phyloP scores from a whole-genome alignment of 2,329 filamentous ascomycete species.

The Passalora sequoiae region DNA sequence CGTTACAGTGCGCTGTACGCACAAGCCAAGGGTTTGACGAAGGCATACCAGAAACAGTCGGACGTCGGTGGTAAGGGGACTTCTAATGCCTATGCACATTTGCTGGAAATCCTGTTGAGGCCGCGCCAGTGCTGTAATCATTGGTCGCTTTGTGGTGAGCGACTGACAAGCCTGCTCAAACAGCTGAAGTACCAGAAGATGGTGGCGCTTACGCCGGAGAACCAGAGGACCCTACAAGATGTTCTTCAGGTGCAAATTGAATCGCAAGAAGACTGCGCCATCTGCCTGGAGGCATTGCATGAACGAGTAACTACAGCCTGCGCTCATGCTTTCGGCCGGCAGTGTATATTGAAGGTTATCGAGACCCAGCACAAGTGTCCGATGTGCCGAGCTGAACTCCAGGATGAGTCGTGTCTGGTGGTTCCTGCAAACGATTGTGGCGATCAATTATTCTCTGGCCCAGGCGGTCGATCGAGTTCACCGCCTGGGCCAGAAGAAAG shows the following conservation, averaged over 20 bases:
- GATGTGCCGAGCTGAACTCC: conserved; percentile 69
- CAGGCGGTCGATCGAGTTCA: conserved; percentile 94
- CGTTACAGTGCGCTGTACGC: conserved; percentile 71
- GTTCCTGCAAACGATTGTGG: conserved; percentile 54
- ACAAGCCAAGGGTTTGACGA: conserved; percentile 68
- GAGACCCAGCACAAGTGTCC: conserved; percentile 74
- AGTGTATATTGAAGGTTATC: conserved; percentile 70
- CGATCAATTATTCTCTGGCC: no score
- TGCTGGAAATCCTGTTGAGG: conserved; percentile 76
- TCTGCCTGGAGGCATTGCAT: conserved; percentile 70
- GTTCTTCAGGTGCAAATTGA: conserved; percentile 73
- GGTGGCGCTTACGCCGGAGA: conserved; percentile 67
- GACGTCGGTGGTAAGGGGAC: conserved; percentile 14
- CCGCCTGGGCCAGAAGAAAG: conserved; percentile 72
- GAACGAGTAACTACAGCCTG: conserved; percentile 78
- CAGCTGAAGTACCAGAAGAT: conserved; percentile 63
- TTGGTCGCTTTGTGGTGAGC: conserved; percentile 73
- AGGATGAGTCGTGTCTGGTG: conserved; percentile 57
- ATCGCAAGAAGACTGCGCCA: conserved; percentile 73
- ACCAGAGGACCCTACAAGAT: conserved; percentile 65
- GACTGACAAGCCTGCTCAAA: conserved; percentile 66
- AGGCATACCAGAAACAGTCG: conserved; percentile 42
- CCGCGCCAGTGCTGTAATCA: conserved; percentile 85
- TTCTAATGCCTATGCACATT: conserved; percentile 60
- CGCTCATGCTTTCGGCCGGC: conserved; percentile 70